phyloP scores from a whole-genome alignment of 208 protist species.

The Crithidia expoeki region DNA sequence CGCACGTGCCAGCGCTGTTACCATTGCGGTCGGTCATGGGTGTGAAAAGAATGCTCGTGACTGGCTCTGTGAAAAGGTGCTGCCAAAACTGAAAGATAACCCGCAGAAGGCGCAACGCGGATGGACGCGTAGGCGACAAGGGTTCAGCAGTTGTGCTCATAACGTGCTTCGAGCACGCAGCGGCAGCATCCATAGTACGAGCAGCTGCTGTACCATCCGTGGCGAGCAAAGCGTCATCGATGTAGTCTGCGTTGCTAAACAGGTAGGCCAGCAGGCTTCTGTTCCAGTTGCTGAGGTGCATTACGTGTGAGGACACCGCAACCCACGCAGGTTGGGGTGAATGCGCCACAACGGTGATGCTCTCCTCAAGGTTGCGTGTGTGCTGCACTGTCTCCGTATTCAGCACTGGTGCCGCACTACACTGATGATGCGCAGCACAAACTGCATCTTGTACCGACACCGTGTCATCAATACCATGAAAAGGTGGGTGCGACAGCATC shows the following conservation, averaged over 20 bases:
- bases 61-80: not conserved
- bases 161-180: too few species aligned
- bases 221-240: not conserved
- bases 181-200: too few species aligned
- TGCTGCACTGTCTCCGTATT: too few species aligned
- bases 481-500: not conserved
- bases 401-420: too few species aligned
- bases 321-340: not conserved
- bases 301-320: not conserved
- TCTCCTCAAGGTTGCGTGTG: too few species aligned
- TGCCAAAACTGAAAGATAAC: constrained; percentile 30
- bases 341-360: not conserved
- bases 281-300: not conserved
- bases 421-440: too few species aligned
- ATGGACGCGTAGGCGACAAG: not conserved
- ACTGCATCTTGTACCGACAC: too few species aligned
- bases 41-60: not conserved
- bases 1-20: not conserved
- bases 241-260: not conserved
- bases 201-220: not conserved
- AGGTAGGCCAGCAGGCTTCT: not conserved
- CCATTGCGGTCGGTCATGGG: not conserved
- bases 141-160: not conserved
- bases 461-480: not conserved
- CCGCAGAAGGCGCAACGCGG: constrained; percentile 10